Evolutionary conservation across 2,329 filamentous ascomycete genomes (phyloP).

Genomic region (Botrytis paeoniae): DNA sequence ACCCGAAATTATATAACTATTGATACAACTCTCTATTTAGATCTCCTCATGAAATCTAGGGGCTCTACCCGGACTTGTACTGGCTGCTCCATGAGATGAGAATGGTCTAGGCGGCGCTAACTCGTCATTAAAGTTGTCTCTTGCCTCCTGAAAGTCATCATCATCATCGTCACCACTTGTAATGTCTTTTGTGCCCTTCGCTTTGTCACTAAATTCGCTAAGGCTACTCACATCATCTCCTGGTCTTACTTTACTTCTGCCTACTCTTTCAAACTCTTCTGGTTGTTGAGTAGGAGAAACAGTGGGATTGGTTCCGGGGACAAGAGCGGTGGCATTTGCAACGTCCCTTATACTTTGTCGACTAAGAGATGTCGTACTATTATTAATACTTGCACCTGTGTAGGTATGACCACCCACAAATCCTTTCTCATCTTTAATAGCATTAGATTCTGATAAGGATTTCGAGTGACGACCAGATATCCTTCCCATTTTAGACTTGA

Average conservation of each 20-base stretch:
- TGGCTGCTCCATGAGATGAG: constrained; percentile 33
- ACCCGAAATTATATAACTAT: background rate
- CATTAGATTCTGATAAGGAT: constrained; percentile 19
- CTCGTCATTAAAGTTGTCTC: constrained; percentile 44
- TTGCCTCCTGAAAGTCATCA: constrained; percentile 52
- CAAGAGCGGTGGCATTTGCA: background rate
- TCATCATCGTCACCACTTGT: constrained; percentile 32
- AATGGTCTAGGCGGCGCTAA: constrained; percentile 40
- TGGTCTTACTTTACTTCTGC: background rate
- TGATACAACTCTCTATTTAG: constrained; percentile 26
- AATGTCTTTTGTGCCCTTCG: background rate
- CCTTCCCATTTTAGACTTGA: constrained; percentile 49
- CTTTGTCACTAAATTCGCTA: background rate
- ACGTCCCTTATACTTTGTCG: constrained; percentile 5
- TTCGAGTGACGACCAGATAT: constrained; percentile 38
- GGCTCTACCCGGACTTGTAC: constrained; percentile 53
- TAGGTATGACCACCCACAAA: constrained; percentile 53
- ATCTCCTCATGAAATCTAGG: constrained; percentile 60
- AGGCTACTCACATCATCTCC: constrained; percentile 7
- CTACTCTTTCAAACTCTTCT: background rate
- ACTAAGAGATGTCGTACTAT: constrained; percentile 40
- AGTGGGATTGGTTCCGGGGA: background rate
- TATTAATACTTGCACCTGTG: constrained; percentile 44
- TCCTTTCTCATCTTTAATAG: constrained; percentile 35
- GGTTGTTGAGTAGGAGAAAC: background rate